Conservation (phyloP, 768 basidiomycete species). For the Panaeolus papilionaceus region DNA sequence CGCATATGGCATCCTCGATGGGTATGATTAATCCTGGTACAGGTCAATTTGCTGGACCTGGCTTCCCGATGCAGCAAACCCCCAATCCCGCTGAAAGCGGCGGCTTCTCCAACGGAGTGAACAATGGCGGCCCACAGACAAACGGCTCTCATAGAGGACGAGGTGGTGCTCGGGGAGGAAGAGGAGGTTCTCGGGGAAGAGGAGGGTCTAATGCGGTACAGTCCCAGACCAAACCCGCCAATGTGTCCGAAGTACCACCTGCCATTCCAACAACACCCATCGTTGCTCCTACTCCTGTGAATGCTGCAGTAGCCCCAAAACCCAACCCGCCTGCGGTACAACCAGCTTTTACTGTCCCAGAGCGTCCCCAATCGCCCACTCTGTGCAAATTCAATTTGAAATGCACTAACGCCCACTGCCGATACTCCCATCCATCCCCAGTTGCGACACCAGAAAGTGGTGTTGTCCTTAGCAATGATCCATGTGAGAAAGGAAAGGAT, state of each 20-base stretch:
- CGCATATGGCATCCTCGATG: constrained; percentile 88
- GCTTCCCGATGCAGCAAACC: constrained; percentile 67
- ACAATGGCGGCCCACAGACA: constrained; percentile 40
- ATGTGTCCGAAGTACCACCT: constrained; percentile 30
- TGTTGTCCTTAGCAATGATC: constrained; percentile 91
- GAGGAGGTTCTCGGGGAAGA: constrained; percentile 55
- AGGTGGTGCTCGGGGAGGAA: constrained; percentile 46
- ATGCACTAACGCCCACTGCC: constrained; percentile 89
- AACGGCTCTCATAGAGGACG: constrained; percentile 48
- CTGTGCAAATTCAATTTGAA: constrained; percentile 94
- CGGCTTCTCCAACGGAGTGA: constrained; percentile 49
- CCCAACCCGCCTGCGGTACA: constrained; percentile 34
- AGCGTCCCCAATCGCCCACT: constrained; percentile 84
- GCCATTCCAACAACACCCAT: constrained; percentile 26
- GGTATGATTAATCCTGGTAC: constrained; percentile 71
- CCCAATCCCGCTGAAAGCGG: constrained; percentile 58
- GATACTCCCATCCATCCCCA: constrained; percentile 96
- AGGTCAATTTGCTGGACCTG: constrained; percentile 61
- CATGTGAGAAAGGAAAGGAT: constrained; percentile 87
- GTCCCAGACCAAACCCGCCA: constrained; percentile 22
- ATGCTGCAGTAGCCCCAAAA: constrained; percentile 36
- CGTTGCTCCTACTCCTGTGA: constrained; percentile 29
- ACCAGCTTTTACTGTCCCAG: constrained; percentile 63
- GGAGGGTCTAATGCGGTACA: constrained; percentile 46
- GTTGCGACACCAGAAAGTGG: constrained; percentile 95